These are phyloP conservation scores for Pachysandra terminalis DNA, from an alignment of 164 flowering plant genomes.

Conservation along the genomic window DNA sequence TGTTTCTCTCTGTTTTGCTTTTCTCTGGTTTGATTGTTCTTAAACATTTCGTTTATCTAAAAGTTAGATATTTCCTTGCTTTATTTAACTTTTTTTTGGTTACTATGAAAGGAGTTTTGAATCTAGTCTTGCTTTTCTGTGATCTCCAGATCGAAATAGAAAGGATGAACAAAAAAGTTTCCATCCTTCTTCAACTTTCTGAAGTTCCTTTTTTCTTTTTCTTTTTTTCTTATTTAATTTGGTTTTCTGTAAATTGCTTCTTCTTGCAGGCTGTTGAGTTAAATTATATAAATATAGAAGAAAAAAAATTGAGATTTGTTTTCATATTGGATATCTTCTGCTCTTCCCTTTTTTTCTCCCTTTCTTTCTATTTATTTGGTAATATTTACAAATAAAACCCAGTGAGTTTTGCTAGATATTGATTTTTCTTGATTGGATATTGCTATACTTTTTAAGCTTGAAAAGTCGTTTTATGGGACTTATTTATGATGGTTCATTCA, in stretches of 20 bases:
- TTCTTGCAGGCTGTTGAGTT: not conserved
- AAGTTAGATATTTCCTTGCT: too few species aligned
- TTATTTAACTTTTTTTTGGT: too few species aligned
- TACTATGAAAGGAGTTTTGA: not conserved
- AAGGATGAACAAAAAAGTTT: too few species aligned
- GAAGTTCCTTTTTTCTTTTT: too few species aligned
- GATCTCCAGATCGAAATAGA: not conserved
- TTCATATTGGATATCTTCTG: not conserved
- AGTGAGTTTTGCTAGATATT: too few species aligned
- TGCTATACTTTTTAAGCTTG: not conserved
- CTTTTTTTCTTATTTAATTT: not conserved
- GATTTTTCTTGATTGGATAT: too few species aligned
- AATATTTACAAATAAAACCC: not conserved
- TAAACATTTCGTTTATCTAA: too few species aligned
- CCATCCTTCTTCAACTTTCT: too few species aligned
- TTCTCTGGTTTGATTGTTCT: not conserved
- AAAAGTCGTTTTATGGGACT: not conserved
- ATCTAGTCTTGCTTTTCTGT: not conserved
- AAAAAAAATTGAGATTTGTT: not conserved
- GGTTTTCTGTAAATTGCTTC: not conserved
- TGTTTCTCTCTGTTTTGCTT: not conserved
- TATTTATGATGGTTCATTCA: not conserved
- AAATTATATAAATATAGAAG: not conserved
- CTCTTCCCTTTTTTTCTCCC: not conserved
- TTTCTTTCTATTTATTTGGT: not conserved